Conservation (phyloP, 768 basidiomycete species). For the Rhodotorula paludigena region DNA sequence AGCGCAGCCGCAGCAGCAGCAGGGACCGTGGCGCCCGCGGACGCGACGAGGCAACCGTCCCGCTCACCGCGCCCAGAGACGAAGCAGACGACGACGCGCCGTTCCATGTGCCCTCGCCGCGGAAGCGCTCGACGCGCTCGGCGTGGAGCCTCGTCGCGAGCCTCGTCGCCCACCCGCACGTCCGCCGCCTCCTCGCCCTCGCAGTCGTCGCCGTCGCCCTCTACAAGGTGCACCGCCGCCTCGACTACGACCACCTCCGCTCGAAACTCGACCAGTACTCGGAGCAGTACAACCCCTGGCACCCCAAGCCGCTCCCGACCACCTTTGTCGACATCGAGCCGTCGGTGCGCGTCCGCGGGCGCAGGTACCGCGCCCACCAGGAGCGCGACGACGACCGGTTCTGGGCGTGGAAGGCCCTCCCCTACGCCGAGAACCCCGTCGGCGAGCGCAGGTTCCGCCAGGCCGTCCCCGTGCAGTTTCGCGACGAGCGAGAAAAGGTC, state of each 20-base stretch:
- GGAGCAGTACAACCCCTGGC: constrained; percentile 14
- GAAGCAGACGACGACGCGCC: neutral
- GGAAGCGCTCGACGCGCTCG: too few species aligned
- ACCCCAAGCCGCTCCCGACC: neutral
- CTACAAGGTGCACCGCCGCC: constrained; percentile 13
- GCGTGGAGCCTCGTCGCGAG: too few species aligned
- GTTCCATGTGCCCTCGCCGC: neutral
- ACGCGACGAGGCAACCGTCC: neutral
- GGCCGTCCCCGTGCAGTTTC: neutral
- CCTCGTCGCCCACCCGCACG: neutral
- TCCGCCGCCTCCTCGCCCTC: constrained; percentile 10
- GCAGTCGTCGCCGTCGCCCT: constrained; percentile 25
- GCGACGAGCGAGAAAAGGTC: neutral
- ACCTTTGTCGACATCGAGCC: neutral
- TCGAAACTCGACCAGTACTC: neutral
- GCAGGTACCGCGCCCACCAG: constrained; percentile 4
- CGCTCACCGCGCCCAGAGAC: neutral
- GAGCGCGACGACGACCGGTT: constrained; percentile 11
- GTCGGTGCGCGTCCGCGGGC: neutral
- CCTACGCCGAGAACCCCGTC: constrained; percentile 20
- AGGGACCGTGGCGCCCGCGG: neutral
- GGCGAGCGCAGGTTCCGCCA: constrained; percentile 27
- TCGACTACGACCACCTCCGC: neutral
- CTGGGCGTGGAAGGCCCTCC: constrained; percentile 22
- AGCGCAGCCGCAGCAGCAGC: neutral